Base-by-base conservation (phyloP, 2,329 filamentous ascomycete species). In the Pseudohalonectria lignicola region DNA sequence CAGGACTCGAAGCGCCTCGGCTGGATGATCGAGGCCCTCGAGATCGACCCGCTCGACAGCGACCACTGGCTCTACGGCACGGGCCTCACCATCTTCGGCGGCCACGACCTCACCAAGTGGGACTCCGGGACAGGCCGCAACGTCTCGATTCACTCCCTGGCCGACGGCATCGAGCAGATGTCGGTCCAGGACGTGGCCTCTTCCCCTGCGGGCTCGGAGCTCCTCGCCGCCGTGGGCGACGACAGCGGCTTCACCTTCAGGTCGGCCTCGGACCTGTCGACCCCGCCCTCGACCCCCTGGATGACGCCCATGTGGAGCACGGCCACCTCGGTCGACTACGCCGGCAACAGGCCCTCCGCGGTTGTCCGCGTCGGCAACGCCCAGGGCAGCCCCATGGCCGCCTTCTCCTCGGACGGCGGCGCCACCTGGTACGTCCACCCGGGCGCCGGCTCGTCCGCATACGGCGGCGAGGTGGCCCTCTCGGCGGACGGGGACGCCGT, bases 31-130 rank as follows among this genome's bases (percentile, higher is more conserved):
- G 74, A 77, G 47, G 56, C 65, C 1, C 52, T 77, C 7, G 69
- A 69, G 17, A 77, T 78, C 36, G 61, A 77, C 47, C 74, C 74
- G 0, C 61, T 66, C 19, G 71, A 78, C 46, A 74, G 69, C 40
- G 62, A 76, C 47, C 72, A 76, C 49, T 76, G 71, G 69, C 54
- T 76, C 0, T 78, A 77, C 41, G 36, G 68, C n/a, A 78, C 74
- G 0, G 73, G 74, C 12, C 52, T 59, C 16, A 54, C 53, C 0
- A 36, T 56, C 4, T 54, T 45, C 34, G 53, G 54, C 4, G 67
- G 71, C 2, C 64, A 66, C 37, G 69, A 75, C 41, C 53, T 75
- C n/a, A 66, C 64, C 1, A 67, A 67, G 12, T 75, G 71, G 71
- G 71, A 74, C 39, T 8, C 23, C 8, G 23, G 23, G 8, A 60